Evolutionary conservation across 2,329 filamentous ascomycete genomes (phyloP).

Genomic region (Fusarium continuum): DNA sequence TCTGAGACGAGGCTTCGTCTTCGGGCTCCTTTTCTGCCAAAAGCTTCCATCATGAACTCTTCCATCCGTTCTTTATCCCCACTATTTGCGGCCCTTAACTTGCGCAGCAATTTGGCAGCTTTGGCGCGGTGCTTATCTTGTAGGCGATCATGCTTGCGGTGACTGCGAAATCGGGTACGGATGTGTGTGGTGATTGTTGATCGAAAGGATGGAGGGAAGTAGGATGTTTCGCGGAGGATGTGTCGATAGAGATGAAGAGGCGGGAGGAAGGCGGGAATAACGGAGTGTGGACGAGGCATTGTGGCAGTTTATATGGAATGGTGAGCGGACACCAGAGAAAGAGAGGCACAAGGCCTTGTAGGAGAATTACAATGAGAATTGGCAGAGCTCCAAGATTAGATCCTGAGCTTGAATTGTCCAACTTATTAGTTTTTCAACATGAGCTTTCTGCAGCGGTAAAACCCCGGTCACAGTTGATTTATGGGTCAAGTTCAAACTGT

Average conservation of each 20-base stretch:
- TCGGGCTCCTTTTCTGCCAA: constrained; percentile 62
- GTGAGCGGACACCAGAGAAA: too few relatives aligned
- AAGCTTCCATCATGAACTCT: constrained; percentile 58
- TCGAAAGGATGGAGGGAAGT: constrained; percentile 64
- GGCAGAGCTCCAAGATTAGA: background rate
- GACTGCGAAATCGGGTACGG: constrained; percentile 56
- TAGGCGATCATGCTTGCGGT: constrained; percentile 45
- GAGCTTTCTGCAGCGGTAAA: constrained; percentile 24
- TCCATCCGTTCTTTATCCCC: constrained; percentile 60
- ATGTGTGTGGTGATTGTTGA: constrained; percentile 56
- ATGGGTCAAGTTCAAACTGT: too few relatives aligned
- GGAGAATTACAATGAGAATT: background rate
- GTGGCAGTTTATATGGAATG: background rate
- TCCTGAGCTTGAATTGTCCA: background rate
- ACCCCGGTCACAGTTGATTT: constrained; percentile 32
- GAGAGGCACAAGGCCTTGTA: constrained; percentile 17
- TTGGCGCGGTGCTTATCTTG: constrained; percentile 49
- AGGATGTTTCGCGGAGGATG: constrained; percentile 68
- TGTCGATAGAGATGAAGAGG: constrained; percentile 62
- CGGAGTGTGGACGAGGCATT: constrained; percentile 45
- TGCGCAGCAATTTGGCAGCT: constrained; percentile 56
- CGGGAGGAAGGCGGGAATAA: constrained; percentile 39
- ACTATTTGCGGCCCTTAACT: constrained; percentile 62
- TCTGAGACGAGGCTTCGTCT: constrained; percentile 58
- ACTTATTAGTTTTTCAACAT: constrained; percentile 8